Percentiles rank a stretch among this genome's conserved stretches.
phyloP scores from a whole-genome alignment of 2,329 filamentous ascomycete genomes.

The Chaetomium globosum region DNA sequence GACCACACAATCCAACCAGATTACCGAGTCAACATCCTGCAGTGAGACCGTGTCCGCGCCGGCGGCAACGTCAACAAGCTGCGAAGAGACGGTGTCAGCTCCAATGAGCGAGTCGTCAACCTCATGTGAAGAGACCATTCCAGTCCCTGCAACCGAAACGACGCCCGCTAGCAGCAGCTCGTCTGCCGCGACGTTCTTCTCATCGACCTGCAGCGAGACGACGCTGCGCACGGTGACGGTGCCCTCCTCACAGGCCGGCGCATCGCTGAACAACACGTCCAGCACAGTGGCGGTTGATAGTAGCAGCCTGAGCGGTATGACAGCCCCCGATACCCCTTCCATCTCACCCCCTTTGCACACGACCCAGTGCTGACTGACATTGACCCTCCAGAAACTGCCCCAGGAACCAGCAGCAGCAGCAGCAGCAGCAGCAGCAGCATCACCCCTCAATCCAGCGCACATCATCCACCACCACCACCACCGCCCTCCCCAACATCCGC shows the following conservation, averaged over 20 bases:
- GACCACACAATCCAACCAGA: conserved; percentile 13
- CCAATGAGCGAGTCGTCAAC: background rate
- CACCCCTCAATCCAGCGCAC: background rate
- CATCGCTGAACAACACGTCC: background rate
- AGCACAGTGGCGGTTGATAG: background rate
- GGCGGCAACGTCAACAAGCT: conserved; percentile 2
- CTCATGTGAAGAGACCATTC: conserved; percentile 10
- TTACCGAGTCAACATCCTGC: background rate
- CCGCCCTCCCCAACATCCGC: background rate
- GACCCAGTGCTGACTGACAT: background rate
- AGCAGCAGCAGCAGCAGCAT: background rate
- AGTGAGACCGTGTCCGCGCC: background rate
- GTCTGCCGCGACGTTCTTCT: conserved; percentile 7
- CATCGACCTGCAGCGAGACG: conserved; percentile 32
- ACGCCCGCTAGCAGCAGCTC: background rate
- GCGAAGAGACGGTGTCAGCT: background rate
- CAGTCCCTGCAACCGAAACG: conserved; percentile 4
- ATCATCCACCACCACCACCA: too few relatives aligned
- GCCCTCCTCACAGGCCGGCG: conserved; percentile 1
- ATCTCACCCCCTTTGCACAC: too few relatives aligned
- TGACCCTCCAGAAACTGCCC: background rate
- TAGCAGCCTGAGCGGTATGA: conserved; percentile 4
- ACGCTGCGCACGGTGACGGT: conserved; percentile 32
- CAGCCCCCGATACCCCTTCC: too few relatives aligned
- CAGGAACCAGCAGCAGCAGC: background rate